Base-by-base conservation (phyloP, 495 filamentous ascomycete genomes). In the Penicillium maclennaniae region DNA sequence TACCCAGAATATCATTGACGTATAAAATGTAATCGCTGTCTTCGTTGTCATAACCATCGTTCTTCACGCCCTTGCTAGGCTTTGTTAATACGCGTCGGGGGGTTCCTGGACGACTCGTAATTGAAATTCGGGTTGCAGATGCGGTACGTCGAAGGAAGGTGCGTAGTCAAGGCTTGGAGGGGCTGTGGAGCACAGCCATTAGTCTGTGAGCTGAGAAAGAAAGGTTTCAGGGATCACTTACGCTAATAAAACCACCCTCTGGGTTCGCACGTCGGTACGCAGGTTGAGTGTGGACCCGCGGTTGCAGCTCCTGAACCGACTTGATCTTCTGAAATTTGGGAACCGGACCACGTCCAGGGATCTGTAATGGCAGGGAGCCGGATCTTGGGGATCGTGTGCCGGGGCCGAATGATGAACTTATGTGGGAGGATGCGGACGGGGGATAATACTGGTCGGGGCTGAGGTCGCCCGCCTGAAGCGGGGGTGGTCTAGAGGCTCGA, bases 21-120 rank as follows among this genome's bases (percentile, higher is more conserved):
- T 97, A 99, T 54, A 99, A 80, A 54, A 99, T 97, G 67, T 99
- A 99, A 67, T 99, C 95, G 68, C 93, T 97, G 54, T 97, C 95
- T 67, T 99, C 95, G 61, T 99, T 99, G 65, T 99, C 95, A 62
- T 89, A 99, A 1, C 95, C 95, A 76, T 99, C 95, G 66, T 99
- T 99, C 79, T 99, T 99, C 23, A 88, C 83, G 1, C 92, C 92
- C 70, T 99, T 99, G 78, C 95, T 99, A 16, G 95, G 95, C 67
- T 99, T 99, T n/a, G 95, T 99, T 47, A 99, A 76, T 28, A 99
- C 95, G 58, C 95, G 83, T 39, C 95, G 86, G 20, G 95, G 95
- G 95, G 62, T 99, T 99, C 52, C 95, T 81, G n/a, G 95, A 96
- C 20, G 95, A 97, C 67, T 97, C 95, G 76, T 99, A 99, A 77